Evolutionary conservation across 2,329 filamentous ascomycete genomes (phyloP).

Genomic region (Fusarium miscanthi): DNA sequence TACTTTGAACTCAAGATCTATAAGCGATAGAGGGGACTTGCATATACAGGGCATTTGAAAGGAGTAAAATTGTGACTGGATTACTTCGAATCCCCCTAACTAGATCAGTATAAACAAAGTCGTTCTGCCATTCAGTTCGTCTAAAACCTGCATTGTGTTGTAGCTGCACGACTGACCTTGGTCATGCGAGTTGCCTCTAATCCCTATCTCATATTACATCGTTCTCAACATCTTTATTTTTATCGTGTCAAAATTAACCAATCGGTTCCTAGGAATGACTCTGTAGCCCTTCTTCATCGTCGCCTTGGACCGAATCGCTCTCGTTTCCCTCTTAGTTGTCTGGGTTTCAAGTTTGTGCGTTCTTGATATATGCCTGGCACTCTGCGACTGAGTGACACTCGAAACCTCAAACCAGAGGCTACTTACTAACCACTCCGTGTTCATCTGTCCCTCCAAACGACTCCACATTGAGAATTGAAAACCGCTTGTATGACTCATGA

Average conservation of each 20-base stretch:
- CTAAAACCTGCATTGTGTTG: too few relatives aligned
- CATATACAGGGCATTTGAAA: accelerated
- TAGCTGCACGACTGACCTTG: neutral
- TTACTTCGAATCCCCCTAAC: neutral
- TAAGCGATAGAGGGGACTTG: slow-evolving; percentile 19
- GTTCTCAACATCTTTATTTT: neutral
- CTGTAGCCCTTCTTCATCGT: neutral
- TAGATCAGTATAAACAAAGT: neutral
- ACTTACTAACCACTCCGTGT: neutral
- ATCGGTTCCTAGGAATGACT: too few relatives aligned
- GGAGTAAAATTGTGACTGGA: neutral
- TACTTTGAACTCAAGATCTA: slow-evolving; percentile 45
- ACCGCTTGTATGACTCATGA: too few relatives aligned
- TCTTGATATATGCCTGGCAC: accelerated
- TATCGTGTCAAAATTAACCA: neutral
- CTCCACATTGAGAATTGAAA: neutral
- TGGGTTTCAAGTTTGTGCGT: neutral
- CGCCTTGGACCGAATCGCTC: too few relatives aligned
- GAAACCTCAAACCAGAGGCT: neutral
- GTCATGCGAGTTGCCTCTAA: neutral
- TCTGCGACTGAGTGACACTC: neutral
- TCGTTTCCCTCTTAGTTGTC: neutral
- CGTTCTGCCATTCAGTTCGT: too few relatives aligned
- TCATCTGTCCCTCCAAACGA: neutral
- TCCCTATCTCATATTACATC: neutral